Conservation (phyloP, 495 filamentous ascomycete species). For the Hyaloscypha bicolor region DNA sequence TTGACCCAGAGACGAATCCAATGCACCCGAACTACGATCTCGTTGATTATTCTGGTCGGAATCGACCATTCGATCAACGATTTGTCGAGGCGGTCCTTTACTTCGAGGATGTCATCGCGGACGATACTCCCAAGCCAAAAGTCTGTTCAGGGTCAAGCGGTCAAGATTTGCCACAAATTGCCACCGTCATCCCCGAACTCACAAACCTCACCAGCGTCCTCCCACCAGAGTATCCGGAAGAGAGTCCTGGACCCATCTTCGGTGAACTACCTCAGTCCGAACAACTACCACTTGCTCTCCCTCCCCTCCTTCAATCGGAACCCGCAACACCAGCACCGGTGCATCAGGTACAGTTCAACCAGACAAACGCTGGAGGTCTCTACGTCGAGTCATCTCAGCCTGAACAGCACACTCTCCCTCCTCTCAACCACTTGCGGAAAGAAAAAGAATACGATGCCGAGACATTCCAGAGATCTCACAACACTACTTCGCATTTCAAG, state of each 20-base stretch:
- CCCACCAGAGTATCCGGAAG: not conserved
- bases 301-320: not conserved
- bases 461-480: conserved; percentile 25
- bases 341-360: not conserved
- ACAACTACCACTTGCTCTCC: not conserved
- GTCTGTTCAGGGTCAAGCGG: not conserved
- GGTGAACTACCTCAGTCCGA: not conserved
- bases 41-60: conserved; percentile 20
- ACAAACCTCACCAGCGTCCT: not conserved
- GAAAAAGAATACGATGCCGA: conserved; percentile 28
- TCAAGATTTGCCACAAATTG: not conserved
- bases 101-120: not conserved
- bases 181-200: not conserved
- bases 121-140: not conserved
- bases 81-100: conserved; percentile 33
- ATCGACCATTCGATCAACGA: conserved; percentile 29
- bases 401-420: not conserved
- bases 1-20: conserved; percentile 10
- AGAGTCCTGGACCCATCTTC: not conserved
- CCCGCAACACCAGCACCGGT: no score
- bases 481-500: conserved; percentile 32
- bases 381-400: not conserved
- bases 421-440: not conserved
- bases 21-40: conserved; percentile 27
- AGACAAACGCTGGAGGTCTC: not conserved